Evolutionary conservation across 306 rosid species (phyloP), one percentile per base, ranked within the genome.

Genomic region (Prosopis cineraria): DNA sequence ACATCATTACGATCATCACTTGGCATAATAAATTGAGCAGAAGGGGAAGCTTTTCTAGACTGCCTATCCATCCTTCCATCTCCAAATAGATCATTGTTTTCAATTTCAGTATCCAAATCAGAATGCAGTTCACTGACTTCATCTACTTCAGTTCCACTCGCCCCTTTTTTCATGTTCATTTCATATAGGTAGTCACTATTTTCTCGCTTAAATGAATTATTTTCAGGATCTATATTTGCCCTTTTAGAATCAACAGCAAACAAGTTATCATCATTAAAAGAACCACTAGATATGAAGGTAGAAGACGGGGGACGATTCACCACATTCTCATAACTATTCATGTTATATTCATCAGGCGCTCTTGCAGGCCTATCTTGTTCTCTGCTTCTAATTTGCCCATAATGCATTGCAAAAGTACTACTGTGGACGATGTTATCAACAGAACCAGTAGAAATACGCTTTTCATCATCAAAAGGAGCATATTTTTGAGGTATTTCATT

Each of bases 31-130:
- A 79, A 82, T 76, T 68, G 80, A 84, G 31, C 12, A 65, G 95
- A 89, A 62, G 76, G 78, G 47, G 85, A 79, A 73, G 80, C 77
- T 33, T 72, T 29, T 64, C 82, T 81, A 69, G 81, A 82, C 79
- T 86, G 79, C 45, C 60, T 83, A 78, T 74, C 79, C 70, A 84
- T 82, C 58, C 80, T 74, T 75, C 55, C 45, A 69, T 89, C 83
- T 56, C 76, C 89, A 83, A 76, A 65, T 79, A 85, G 76, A 79
- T 84, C 43, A 58, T 53, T 62, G 34, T 83, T 81, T 73, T 84
- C 91, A 76, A 82, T 81, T 70, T 81, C 93, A 79, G 85, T 27
- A 73, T 84, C 72, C 73, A 8, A 29, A 65, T 83, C 80, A 74
- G 33, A 50, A 39, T 39, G 79, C 41, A 72, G 70, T 66, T 81